Percentiles rank a stretch among this genome's conserved stretches.
phyloP scores from a whole-genome alignment of 2,329 filamentous ascomycete genomes.

The Apiospora sp. region DNA sequence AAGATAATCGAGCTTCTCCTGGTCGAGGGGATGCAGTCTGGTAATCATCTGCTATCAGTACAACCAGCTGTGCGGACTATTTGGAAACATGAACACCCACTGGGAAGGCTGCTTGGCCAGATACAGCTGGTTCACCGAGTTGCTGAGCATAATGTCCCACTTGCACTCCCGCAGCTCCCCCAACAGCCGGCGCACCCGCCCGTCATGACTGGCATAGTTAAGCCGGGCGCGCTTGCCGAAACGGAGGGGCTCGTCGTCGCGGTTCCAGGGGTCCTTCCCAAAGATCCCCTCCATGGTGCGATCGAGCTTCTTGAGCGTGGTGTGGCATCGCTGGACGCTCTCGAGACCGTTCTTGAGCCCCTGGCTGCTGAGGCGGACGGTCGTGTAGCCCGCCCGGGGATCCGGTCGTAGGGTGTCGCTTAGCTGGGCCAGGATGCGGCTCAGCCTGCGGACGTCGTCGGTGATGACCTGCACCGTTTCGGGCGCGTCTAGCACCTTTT shows the following conservation, averaged over 20 bases:
- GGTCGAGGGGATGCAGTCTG: not conserved
- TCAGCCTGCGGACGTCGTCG: conserved; percentile 11
- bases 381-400: not conserved
- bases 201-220: conserved; percentile 1
- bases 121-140: conserved; percentile 23
- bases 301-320: not conserved
- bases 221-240: conserved; percentile 2
- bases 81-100: not conserved
- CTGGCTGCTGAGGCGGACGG: not conserved
- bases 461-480: conserved; percentile 17
- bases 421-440: conserved; percentile 12
- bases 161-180: conserved; percentile 20
- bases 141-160: conserved; percentile 24
- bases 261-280: not conserved
- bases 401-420: conserved; percentile 15
- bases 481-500: conserved; percentile 10
- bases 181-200: not conserved
- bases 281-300: not conserved
- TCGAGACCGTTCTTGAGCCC: not conserved
- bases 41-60: not conserved
- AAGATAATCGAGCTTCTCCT: conserved; percentile 21
- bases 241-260: not conserved
- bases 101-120: conserved; percentile 1
- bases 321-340: not conserved
- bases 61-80: no score